Evolutionary conservation across 768 basidiomycete species (phyloP).

Genomic region (Hygrophoropsis aurantiaca): DNA sequence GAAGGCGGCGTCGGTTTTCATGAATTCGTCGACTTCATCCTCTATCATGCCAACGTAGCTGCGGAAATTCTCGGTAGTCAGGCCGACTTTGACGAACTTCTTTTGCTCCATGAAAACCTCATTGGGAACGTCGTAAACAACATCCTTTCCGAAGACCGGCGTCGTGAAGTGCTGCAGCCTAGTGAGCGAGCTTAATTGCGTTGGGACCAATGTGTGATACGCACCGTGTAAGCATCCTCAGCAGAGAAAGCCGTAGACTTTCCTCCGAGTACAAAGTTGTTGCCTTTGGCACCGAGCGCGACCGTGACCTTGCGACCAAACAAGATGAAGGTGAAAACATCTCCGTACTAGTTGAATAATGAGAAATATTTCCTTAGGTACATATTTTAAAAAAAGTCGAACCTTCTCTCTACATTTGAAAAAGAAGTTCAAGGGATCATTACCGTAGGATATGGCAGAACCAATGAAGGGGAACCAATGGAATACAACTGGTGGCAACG

Average conservation of each 20-base stretch:
- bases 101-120: slow-evolving; percentile 99
- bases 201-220: slow-evolving; percentile 9
- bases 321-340: slow-evolving; percentile 95
- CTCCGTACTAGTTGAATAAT: slow-evolving; percentile 67
- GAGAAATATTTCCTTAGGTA: too few species aligned
- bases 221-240: slow-evolving; percentile 93
- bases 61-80: slow-evolving; percentile 88
- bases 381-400: too few species aligned
- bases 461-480: slow-evolving; percentile 90
- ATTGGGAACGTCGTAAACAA: slow-evolving; percentile 97
- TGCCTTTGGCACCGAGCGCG: slow-evolving; percentile 86
- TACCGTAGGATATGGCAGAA: slow-evolving; percentile 85
- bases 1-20: slow-evolving; percentile 67
- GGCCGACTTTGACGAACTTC: slow-evolving; percentile 94
- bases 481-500: slow-evolving; percentile 88
- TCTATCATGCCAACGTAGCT: slow-evolving; percentile 81
- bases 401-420: slow-evolving; percentile 78
- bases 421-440: slow-evolving; percentile 91
- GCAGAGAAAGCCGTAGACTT: slow-evolving; percentile 91
- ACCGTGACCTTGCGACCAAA: slow-evolving; percentile 90
- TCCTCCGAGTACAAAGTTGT: slow-evolving; percentile 92
- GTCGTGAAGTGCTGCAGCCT: slow-evolving; percentile 76
- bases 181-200: background rate
- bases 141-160: slow-evolving; percentile 95
- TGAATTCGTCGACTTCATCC: slow-evolving; percentile 70